Evolutionary conservation across 345 rosid species (phyloP).

Genomic region (Ceriops zippeliana): DNA sequence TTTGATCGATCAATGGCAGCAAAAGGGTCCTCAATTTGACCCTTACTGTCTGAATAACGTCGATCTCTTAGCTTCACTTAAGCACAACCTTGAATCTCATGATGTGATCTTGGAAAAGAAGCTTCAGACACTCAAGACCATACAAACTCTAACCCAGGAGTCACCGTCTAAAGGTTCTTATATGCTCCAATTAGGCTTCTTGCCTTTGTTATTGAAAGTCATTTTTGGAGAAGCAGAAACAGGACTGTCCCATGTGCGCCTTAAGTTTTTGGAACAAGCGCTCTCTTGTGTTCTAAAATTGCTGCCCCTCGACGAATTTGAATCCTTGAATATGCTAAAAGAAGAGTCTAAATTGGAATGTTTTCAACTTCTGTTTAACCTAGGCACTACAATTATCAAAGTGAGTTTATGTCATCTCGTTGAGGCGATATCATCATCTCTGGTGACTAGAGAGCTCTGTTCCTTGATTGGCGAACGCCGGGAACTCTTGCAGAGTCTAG

Average conservation of each 20-base stretch:
- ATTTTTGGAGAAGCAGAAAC: constrained; percentile 31
- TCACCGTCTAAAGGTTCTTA: constrained; percentile 22
- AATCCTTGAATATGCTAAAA: constrained; percentile 35
- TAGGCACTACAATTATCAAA: constrained; percentile 28
- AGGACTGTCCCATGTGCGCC: constrained; percentile 20
- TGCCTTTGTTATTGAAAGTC: constrained; percentile 40
- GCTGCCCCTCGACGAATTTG: constrained; percentile 24
- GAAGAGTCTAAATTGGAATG: constrained; percentile 39
- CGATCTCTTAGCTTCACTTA: constrained; percentile 33
- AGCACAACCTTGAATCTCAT: constrained; percentile 38
- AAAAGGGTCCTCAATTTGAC: constrained; percentile 27
- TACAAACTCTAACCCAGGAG: constrained; percentile 26
- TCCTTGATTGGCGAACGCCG: constrained; percentile 23
- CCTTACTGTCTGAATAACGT: constrained; percentile 13
- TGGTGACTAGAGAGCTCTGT: constrained; percentile 41
- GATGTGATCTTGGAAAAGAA: constrained; percentile 24
- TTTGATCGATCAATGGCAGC: constrained; percentile 54
- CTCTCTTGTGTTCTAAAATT: constrained; percentile 36
- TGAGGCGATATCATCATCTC: constrained; percentile 38
- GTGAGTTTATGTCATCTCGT: constrained; percentile 40
- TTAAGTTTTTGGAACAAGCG: constrained; percentile 31
- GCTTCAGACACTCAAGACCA: constrained; percentile 26
- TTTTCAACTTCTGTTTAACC: constrained; percentile 33
- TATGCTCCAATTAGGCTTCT: constrained; percentile 40
- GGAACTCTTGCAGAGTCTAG: constrained; percentile 19